These are phyloP conservation scores for Goniomonas avonlea DNA, from an alignment of 78 protist species.

Conservation along the genomic window DNA sequence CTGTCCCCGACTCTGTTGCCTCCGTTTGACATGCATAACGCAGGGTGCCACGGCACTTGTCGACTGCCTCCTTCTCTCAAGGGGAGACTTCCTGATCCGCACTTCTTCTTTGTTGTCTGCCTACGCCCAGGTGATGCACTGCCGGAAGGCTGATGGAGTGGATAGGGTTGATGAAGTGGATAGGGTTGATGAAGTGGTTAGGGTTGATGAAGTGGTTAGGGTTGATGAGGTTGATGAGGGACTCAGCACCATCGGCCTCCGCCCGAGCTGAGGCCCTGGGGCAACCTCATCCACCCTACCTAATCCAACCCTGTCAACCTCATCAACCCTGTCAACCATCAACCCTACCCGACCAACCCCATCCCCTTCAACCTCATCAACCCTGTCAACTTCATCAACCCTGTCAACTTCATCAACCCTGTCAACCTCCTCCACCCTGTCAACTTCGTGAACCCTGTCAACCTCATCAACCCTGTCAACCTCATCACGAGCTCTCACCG, in stretches of 20 bases:
- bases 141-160: neutral
- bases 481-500: too few species aligned
- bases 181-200: neutral
- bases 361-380: too few species aligned
- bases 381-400: neutral
- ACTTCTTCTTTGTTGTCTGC: slow-evolving; percentile 4
- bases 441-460: too few species aligned
- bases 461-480: too few species aligned
- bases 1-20: too few species aligned
- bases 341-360: too few species aligned
- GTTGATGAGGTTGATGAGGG: neutral
- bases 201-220: neutral
- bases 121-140: neutral
- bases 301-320: too few species aligned
- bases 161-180: neutral
- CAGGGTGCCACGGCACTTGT: slow-evolving; percentile 6
- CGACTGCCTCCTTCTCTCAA: neutral
- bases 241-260: too few species aligned
- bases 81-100: neutral
- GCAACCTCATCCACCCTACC: too few species aligned
- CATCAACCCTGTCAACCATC: too few species aligned
- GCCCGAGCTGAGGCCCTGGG: too few species aligned
- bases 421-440: neutral
- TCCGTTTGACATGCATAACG: too few species aligned
- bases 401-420: neutral